phyloP scores from a whole-genome alignment of 2,329 filamentous ascomycete species.

The Aspergillus japonicus region DNA sequence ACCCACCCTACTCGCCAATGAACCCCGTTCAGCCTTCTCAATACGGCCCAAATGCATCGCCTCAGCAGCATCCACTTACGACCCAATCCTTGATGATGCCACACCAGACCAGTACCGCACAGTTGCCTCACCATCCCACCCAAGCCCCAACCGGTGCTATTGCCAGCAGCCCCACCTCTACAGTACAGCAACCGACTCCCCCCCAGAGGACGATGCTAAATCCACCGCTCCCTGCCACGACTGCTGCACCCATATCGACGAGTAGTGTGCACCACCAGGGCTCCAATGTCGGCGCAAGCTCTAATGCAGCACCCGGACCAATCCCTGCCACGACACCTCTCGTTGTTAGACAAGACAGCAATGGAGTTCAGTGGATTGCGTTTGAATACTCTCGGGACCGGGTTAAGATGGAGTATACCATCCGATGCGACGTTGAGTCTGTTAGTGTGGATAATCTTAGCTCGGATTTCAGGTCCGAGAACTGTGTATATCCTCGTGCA shows the following conservation, averaged over 20 bases:
- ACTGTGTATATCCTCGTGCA: conserved; percentile 94
- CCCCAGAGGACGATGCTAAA: conserved; percentile 39
- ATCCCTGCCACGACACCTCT: conserved; percentile 95
- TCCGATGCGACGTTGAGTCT: conserved; percentile 95
- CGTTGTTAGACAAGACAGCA: conserved; percentile 90
- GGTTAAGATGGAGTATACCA: conserved; percentile 99
- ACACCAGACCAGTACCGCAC: conserved; percentile 38
- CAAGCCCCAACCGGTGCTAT: conserved; percentile 57
- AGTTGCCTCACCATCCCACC: conserved; percentile 42
- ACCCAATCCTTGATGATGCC: conserved; percentile 56
- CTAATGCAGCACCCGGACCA: conserved; percentile 89
- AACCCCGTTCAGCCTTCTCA: conserved; percentile 55
- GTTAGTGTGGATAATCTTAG: conserved; percentile 84
- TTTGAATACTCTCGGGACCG: conserved; percentile 97
- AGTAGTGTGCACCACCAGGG: conserved; percentile 29
- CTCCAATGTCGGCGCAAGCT: conserved; percentile 64
- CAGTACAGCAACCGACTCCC: conserved; percentile 39
- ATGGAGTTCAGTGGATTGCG: conserved; percentile 97
- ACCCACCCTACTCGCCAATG: conserved; percentile 56
- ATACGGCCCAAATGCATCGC: conserved; percentile 56
- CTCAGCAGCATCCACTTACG: conserved; percentile 57
- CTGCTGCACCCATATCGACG: conserved; percentile 51
- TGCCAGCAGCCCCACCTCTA: conserved; percentile 62
- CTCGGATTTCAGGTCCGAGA: conserved; percentile 92
- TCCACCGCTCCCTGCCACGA: conserved; percentile 47